Base-by-base conservation (phyloP, 306 rosid species). In the Quercus rubra region DNA sequence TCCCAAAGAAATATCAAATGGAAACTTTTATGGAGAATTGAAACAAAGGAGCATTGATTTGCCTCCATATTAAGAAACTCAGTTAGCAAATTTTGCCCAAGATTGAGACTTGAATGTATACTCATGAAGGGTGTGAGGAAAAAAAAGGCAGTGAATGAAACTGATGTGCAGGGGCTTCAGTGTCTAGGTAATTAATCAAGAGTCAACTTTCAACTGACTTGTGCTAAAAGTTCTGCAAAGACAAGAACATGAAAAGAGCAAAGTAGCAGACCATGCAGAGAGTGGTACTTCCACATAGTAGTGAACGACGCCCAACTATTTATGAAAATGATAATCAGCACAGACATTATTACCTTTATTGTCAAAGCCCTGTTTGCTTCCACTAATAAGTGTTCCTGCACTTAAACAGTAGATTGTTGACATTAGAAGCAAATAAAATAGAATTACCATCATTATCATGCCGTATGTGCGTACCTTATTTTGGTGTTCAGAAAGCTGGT, bases 401-500 rank as follows among this genome's bases (percentile, higher is more conserved):
- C 54, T 56, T 46, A 57, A 80, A 46, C 54, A 82, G 70, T 38
- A 14, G 67, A 17, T 71, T 31, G 25, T 20, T 79, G 76, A 41
- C 70, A 57, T 81, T 55, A 77, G 27, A 56, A 74, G 27, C 30
- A 79, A 56, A 67, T 7, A 77, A 20, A 52, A 49, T 17, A 78
- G 64, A 6, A 77, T 67, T 67, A 9, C 10, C 71, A 18, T 12
- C 17, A 13, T 54, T 41, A 41, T 20, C 12, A 21, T 46, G 35
- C 10, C 18, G 70, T 25, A 20, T 46, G 10, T 4, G 38, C 58
- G 25, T 91, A 95, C 99, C 98, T 88, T 91, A 79, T 83, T 93
- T 77, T 95, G 98, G 81, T 91, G 97, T 78, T 93, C 98, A 89
- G 90, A 56, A 71, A 95, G 91, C 83, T 89, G 98, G 91, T 95